Percentiles rank a stretch among this genome's conserved stretches.
phyloP scores from a whole-genome alignment of 108 stramenopile genomes.

The Fragilariopsis cylindrus region DNA sequence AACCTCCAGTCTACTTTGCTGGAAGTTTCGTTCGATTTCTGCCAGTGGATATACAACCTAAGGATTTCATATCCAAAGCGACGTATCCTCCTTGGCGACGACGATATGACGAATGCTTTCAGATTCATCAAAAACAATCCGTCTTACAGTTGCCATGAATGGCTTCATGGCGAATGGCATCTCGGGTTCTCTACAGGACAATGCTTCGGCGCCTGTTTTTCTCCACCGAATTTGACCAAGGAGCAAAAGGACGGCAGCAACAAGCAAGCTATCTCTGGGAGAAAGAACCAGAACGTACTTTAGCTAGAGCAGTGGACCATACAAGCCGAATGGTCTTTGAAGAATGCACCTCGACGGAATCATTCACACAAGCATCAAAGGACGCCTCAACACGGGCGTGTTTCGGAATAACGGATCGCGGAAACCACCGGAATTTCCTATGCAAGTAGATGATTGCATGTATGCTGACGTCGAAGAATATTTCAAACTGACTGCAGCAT shows the following conservation, averaged over 20 bases:
- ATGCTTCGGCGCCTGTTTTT: slow-evolving; percentile 14
- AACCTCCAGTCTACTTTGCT: slow-evolving; percentile 8
- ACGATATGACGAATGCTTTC: slow-evolving; percentile 9
- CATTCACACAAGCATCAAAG: background rate
- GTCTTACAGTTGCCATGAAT: slow-evolving; percentile 6
- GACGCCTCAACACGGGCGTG: slow-evolving; percentile 11
- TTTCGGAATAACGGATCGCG: background rate
- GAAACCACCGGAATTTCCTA: background rate
- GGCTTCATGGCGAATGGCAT: background rate
- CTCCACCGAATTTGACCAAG: slow-evolving; percentile 14
- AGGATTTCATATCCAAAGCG: slow-evolving; percentile 12
- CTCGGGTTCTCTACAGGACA: slow-evolving; percentile 11
- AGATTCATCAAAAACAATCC: slow-evolving; percentile 17
- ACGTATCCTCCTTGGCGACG: background rate
- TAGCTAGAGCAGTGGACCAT: background rate
- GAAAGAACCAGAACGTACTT: background rate
- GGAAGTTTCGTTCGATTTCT: background rate
- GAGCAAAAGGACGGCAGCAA: slow-evolving; percentile 1
- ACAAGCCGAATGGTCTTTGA: background rate
- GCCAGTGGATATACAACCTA: slow-evolving; percentile 16
- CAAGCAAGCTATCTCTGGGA: slow-evolving; percentile 5
- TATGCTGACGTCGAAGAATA: background rate
- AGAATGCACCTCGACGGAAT: background rate
- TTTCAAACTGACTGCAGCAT: slow-evolving; percentile 2
- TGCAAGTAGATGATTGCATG: slow-evolving; percentile 20